Evolutionary conservation across 306 rosid genomes (phyloP).

Genomic region (Quercus mongolica): DNA sequence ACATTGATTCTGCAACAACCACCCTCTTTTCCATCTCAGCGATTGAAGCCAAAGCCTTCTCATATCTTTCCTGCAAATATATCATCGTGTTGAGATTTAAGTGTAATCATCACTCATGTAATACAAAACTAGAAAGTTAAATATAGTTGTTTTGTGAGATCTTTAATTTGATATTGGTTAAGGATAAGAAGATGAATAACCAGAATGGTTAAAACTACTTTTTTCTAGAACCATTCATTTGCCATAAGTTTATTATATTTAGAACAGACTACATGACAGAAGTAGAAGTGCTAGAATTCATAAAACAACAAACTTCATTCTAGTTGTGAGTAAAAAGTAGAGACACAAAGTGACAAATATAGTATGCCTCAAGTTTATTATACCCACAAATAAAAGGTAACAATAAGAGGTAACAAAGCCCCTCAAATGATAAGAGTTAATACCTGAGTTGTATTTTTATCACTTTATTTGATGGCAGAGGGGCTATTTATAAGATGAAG

Average conservation of each 20-base stretch:
- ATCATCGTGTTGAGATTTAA: constrained; percentile 24
- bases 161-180: constrained; percentile 15
- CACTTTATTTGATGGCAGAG: neutral
- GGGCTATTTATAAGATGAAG: neutral
- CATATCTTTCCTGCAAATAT: constrained; percentile 84
- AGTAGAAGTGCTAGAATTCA: neutral
- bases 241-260: too few species aligned
- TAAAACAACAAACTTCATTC: neutral
- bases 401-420: neutral
- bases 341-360: neutral
- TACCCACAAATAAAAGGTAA: neutral
- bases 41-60: constrained; percentile 61
- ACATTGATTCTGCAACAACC: constrained; percentile 81
- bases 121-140: neutral
- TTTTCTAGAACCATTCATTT: too few species aligned
- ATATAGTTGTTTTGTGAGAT: constrained; percentile 14
- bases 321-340: neutral
- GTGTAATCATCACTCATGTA: constrained; percentile 28
- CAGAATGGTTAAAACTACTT: neutral
- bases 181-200: neutral
- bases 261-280: neutral
- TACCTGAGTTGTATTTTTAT: neutral
- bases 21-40: constrained; percentile 79
- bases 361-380: neutral
- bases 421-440: neutral